A percentile compares a stretch with the other conserved stretches of the same genome.
Conservation (phyloP, 805 yeast genomes). For the Suhomyces sp. region DNA sequence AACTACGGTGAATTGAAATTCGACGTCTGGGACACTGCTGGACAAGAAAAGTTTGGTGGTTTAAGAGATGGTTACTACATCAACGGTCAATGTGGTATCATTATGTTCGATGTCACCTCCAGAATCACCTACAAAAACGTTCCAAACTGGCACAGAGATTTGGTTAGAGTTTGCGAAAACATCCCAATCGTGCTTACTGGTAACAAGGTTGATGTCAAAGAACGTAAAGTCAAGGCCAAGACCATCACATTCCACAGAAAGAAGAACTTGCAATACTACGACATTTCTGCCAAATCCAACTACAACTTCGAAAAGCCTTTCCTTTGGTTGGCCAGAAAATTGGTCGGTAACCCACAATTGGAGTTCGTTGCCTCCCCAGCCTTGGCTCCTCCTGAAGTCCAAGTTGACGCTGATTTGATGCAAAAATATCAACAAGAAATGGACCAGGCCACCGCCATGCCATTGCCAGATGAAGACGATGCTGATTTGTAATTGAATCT, state of each 20-base stretch:
- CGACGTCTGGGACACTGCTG: constrained; percentile 99
- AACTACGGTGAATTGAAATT: constrained; percentile 98
- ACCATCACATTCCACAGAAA: constrained; percentile 99
- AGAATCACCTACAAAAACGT: constrained; percentile 99
- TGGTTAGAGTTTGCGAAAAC: constrained; percentile 99
- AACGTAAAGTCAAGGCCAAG: constrained; percentile 99
- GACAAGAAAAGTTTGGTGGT: constrained; percentile 99
- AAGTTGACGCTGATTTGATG: constrained; percentile 95
- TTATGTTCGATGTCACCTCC: constrained; percentile 99
- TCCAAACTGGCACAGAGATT: constrained; percentile 99
- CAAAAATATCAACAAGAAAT: constrained; percentile 98
- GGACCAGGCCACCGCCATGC: constrained; percentile 99
- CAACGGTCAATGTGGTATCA: constrained; percentile 99
- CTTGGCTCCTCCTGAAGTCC: constrained; percentile 98
- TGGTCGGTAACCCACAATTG: constrained; percentile 95
- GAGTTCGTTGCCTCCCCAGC: constrained; percentile 99
- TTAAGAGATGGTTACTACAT: constrained; percentile 99
- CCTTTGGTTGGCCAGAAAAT: constrained; percentile 99
- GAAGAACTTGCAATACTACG: constrained; percentile 99
- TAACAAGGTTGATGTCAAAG: constrained; percentile 99
- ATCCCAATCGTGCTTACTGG: constrained; percentile 99
- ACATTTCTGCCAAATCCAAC: constrained; percentile 98
- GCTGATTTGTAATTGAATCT: constrained; percentile 77
- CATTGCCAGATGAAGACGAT: constrained; percentile 99
- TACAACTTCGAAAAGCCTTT: constrained; percentile 99